Percentiles rank a stretch among this genome's conserved stretches.
Evolutionary conservation across 495 filamentous ascomycete species (phyloP).

Genomic region (Rusavskia elegans): DNA sequence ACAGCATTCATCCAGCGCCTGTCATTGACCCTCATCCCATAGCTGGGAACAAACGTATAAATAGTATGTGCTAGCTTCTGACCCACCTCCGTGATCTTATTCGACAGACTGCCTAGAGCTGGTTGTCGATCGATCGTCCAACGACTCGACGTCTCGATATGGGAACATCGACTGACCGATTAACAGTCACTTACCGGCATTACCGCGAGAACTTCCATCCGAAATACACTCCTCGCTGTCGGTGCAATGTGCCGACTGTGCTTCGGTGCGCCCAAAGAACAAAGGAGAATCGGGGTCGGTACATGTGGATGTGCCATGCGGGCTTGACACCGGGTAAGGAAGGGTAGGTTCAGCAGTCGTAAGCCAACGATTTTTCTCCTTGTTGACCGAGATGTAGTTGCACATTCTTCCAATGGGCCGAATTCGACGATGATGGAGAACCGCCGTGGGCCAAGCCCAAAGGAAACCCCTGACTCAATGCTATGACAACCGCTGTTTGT

Average conservation of each 20-base stretch:
- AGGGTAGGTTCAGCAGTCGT: conserved; percentile 18
- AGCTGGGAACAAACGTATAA: conserved; percentile 64
- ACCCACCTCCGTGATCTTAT: neutral
- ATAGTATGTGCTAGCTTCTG: conserved; percentile 18
- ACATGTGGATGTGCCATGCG: conserved; percentile 91
- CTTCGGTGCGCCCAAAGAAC: conserved; percentile 66
- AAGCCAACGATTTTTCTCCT: neutral
- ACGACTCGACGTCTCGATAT: too few species aligned
- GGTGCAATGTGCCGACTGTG: conserved; percentile 54
- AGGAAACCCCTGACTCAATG: neutral
- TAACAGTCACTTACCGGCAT: conserved; percentile 66
- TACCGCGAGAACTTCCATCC: conserved; percentile 67
- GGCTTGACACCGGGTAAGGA: conserved; percentile 61
- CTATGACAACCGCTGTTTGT: neutral
- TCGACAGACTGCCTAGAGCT: too few species aligned
- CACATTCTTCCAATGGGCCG: conserved; percentile 74
- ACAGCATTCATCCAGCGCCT: conserved; percentile 52
- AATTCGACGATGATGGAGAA: conserved; percentile 76
- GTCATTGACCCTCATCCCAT: conserved; percentile 71
- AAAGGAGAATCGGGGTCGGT: conserved; percentile 56
- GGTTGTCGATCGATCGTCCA: too few species aligned
- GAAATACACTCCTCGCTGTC: conserved; percentile 37
- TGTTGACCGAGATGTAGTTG: conserved; percentile 28
- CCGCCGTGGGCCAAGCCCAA: conserved; percentile 41
- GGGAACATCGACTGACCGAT: neutral